phyloP scores from a whole-genome alignment of 345 rosid species.

The Citrus sinensis region DNA sequence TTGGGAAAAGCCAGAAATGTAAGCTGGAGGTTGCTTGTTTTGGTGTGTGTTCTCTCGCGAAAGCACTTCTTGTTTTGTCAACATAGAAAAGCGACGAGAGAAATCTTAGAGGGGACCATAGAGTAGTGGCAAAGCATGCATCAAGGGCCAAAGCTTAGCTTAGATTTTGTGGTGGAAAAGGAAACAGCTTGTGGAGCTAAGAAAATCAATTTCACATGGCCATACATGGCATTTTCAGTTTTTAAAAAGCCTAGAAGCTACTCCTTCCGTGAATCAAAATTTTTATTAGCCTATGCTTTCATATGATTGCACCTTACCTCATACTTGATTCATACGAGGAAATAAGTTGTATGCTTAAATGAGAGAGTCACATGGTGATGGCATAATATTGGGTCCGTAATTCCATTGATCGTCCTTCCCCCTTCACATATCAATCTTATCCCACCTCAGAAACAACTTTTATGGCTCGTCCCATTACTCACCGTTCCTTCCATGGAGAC shows the following conservation, averaged over 20 bases:
- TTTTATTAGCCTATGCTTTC: background rate
- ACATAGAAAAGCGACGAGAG: background rate
- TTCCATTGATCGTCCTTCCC: background rate
- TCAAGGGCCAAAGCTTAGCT: background rate
- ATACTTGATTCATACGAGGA: slow-evolving; percentile 16
- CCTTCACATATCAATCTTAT: background rate
- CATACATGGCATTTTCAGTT: background rate
- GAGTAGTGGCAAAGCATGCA: background rate
- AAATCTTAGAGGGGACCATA: background rate
- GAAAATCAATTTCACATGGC: background rate
- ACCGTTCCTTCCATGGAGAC: background rate
- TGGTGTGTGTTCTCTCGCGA: background rate
- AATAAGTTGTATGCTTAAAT: background rate
- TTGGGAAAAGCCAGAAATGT: slow-evolving; percentile 17
- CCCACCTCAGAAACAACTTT: background rate
- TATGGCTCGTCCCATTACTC: background rate
- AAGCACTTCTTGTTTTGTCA: slow-evolving; percentile 4
- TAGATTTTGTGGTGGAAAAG: slow-evolving; percentile 2
- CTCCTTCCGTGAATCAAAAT: background rate
- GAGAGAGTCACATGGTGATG: background rate
- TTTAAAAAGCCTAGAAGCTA: background rate
- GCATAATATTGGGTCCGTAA: background rate
- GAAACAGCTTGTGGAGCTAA: background rate
- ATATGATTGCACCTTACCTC: slow-evolving; percentile 5
- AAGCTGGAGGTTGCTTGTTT: slow-evolving; percentile 8